These are phyloP conservation scores for Kwoniella sp. DNA, from an alignment of 768 basidiomycete species.

Conservation along the genomic window DNA sequence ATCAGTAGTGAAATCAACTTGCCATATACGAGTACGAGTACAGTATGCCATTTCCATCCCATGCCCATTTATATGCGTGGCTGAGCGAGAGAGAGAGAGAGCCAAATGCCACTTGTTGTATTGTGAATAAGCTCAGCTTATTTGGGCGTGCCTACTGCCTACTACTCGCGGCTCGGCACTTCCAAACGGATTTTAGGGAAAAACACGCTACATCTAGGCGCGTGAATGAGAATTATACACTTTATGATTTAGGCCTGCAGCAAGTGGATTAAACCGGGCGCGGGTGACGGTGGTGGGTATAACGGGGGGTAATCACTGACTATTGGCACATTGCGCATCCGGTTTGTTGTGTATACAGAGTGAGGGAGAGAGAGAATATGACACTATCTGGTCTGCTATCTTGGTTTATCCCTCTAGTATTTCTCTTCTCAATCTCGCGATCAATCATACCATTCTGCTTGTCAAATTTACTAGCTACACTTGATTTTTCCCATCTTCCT, in stretches of 20 bases:
- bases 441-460: no score
- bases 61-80: not conserved
- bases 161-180: no score
- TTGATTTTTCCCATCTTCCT: no score
- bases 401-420: no score
- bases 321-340: not conserved
- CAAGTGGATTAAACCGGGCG: conserved; percentile 1
- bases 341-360: not conserved
- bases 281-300: not conserved
- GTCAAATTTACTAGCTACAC: no score
- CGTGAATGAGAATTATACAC: not conserved
- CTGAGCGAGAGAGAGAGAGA: no score
- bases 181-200: not conserved
- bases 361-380: no score
- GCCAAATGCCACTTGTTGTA: no score
- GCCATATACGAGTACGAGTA: no score
- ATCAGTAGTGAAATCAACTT: not conserved
- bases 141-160: not conserved
- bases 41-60: not conserved
- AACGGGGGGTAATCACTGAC: not conserved
- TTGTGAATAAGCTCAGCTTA: not conserved
- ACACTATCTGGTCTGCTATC: no score
- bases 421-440: no score
- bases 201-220: not conserved
- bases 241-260: not conserved